Percentiles rank a stretch among this genome's conserved stretches.
phyloP scores from a whole-genome alignment of 2,329 filamentous ascomycete genomes.

The Cercospora zeina region DNA sequence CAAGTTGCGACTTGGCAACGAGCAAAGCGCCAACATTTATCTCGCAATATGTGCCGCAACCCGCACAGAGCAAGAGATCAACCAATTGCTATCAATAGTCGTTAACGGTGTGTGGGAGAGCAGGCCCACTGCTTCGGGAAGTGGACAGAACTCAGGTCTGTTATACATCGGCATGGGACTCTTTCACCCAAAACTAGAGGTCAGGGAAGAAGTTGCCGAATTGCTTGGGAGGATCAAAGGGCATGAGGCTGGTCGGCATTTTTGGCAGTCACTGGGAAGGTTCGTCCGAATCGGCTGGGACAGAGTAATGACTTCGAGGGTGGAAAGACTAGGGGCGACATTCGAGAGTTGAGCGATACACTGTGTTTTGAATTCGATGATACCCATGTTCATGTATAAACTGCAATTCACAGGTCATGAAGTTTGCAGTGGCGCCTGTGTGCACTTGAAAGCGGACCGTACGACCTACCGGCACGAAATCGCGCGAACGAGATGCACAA shows the following conservation, averaged over 20 bases:
- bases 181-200: constrained; percentile 83
- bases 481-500: not conserved
- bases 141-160: constrained; percentile 25
- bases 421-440: not conserved
- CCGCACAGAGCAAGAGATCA: constrained; percentile 73
- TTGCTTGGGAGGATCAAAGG: constrained; percentile 78
- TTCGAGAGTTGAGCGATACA: constrained; percentile 15
- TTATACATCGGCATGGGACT: constrained; percentile 71
- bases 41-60: constrained; percentile 69
- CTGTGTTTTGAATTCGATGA: not conserved
- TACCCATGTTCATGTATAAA: constrained; percentile 1
- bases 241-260: constrained; percentile 89
- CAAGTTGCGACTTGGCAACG: constrained; percentile 72
- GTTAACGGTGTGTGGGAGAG: constrained; percentile 37
- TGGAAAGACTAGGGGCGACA: constrained; percentile 23
- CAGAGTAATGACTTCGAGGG: constrained; percentile 60
- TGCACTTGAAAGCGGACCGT: too few relatives aligned
- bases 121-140: constrained; percentile 24
- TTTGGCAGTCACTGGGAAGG: constrained; percentile 81
- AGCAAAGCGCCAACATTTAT: constrained; percentile 81
- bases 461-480: not conserved
- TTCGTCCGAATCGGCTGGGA: constrained; percentile 87
- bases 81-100: constrained; percentile 49
- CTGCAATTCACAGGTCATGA: constrained; percentile 11
- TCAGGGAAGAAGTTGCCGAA: constrained; percentile 73